Conservation (phyloP, 129 eudicot species). For the Apium graveolens region DNA sequence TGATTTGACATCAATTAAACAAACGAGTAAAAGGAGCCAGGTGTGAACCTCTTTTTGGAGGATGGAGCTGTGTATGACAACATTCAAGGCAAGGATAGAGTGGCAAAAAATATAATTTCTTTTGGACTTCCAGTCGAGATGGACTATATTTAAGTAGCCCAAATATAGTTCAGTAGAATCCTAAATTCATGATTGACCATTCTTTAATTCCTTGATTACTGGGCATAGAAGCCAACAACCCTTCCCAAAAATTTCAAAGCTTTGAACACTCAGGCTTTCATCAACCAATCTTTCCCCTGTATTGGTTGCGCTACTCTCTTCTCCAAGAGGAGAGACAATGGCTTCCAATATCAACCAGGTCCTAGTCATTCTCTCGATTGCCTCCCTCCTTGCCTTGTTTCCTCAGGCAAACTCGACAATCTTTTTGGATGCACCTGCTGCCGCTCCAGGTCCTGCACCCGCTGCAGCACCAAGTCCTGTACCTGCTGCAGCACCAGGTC, state of each 20-base stretch:
- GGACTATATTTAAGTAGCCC: not conserved
- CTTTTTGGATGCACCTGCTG: conserved; percentile 2
- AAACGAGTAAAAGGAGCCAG: not conserved
- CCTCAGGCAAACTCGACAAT: conserved; percentile 5
- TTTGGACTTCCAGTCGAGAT: not conserved
- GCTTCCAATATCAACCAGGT: conserved; percentile 18
- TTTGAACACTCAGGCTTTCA: conserved; percentile 1
- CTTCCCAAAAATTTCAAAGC: not conserved
- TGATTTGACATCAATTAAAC: not conserved
- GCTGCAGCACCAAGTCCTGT: conserved; percentile 1
- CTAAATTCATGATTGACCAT: conserved; percentile 23
- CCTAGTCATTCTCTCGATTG: conserved; percentile 9
- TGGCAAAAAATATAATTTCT: not conserved
- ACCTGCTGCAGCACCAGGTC: not conserved
- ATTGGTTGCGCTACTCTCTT: conserved; percentile 14
- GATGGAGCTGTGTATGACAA: not conserved
- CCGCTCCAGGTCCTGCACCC: no score
- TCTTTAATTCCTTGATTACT: conserved; percentile 5
- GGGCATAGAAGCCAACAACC: conserved; percentile 16
- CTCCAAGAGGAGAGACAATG: conserved; percentile 29
- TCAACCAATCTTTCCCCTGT: not conserved
- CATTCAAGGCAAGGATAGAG: not conserved
- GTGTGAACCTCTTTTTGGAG: not conserved
- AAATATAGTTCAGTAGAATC: no score
- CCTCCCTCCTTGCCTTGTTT: conserved; percentile 14